Evolutionary conservation across 441 rosid genomes (phyloP), one percentile per base, ranked within the genome.

Genomic region (Brassica hybrid): DNA sequence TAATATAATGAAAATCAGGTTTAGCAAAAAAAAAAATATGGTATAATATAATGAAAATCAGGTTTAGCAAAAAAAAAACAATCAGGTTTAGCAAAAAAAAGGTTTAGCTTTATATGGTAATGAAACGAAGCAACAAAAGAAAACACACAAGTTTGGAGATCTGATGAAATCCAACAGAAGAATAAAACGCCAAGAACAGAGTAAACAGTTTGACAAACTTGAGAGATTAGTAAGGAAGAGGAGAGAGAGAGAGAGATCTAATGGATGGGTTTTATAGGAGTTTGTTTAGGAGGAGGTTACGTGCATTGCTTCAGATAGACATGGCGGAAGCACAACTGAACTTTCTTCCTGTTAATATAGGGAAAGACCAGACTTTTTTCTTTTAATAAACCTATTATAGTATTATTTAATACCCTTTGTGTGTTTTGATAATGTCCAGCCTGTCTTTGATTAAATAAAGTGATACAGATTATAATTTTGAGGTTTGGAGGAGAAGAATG

Each of bases 401-500:
- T 59, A 18, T 45, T n/a, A 5, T 56, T 34, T 7, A 62, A 32
- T 69, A 52, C 27, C 10, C 16, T 50, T 61, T 69, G 50, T 69
- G 21, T 70, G 57, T 25, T 43, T 48, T 48, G 17, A 48, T 41
- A 45, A 66, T 65, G 45, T 66, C 71, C 72, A 77, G 67, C 73
- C 76, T 77, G 76, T 66, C 32, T 59, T 14, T 72, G 7, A 65
- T 77, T 65, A 65, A 45, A 57, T 64, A 27, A 68, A 48, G 23
- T 21, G 54, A 48, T 48, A 48, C 54, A 48, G 16, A 65, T 36
- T 1, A 77, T 65, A 65, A 77, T 72, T 58, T 71, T 59, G 76
- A 13, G 63, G 81, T 77, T 13, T 77, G 58, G 76, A 77, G 69
- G 76, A 72, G 76, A 77, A 77, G 76, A 72, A 77, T 66, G 21